Percentiles rank a stretch among this genome's conserved stretches.
phyloP scores from a whole-genome alignment of 2,329 filamentous ascomycete genomes.

The Aspergillus versicolor region DNA sequence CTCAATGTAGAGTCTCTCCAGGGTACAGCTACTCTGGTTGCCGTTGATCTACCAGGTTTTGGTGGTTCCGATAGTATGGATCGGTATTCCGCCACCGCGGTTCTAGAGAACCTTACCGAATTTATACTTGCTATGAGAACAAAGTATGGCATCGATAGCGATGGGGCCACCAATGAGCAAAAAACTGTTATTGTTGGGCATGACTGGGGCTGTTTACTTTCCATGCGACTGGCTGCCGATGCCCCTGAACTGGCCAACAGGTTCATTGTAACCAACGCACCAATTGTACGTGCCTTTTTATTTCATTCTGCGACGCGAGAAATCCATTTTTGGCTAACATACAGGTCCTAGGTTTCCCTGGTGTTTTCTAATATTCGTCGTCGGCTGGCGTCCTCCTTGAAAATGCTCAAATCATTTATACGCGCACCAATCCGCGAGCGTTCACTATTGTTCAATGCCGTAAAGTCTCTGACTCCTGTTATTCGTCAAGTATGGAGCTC shows the following conservation, averaged over 20 bases:
- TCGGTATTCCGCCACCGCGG: conserved; percentile 50
- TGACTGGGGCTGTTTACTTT: conserved; percentile 56
- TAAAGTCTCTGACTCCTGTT: conserved; percentile 47
- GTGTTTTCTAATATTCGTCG: conserved; percentile 43
- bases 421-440: conserved; percentile 45
- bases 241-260: conserved; percentile 56
- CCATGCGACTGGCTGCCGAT: conserved; percentile 58
- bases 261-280: conserved; percentile 55
- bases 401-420: conserved; percentile 52
- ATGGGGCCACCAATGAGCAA: conserved; percentile 37
- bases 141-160: conserved; percentile 43
- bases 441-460: conserved; percentile 46
- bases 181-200: conserved; percentile 51
- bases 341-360: conserved; percentile 38
- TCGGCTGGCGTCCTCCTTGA: conserved; percentile 43
- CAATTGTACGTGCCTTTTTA: conserved; percentile 46
- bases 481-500: conserved; percentile 50
- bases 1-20: conserved; percentile 42
- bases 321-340: background rate
- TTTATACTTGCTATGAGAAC: conserved; percentile 53
- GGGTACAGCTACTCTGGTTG: conserved; percentile 48
- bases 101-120: conserved; percentile 55
- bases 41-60: conserved; percentile 59
- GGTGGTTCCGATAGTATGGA: conserved; percentile 56
- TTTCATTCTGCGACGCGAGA: background rate